Evolutionary conservation across 1,284 basidiomycete genomes (phyloP).

Genomic region (Grifola frondosa): DNA sequence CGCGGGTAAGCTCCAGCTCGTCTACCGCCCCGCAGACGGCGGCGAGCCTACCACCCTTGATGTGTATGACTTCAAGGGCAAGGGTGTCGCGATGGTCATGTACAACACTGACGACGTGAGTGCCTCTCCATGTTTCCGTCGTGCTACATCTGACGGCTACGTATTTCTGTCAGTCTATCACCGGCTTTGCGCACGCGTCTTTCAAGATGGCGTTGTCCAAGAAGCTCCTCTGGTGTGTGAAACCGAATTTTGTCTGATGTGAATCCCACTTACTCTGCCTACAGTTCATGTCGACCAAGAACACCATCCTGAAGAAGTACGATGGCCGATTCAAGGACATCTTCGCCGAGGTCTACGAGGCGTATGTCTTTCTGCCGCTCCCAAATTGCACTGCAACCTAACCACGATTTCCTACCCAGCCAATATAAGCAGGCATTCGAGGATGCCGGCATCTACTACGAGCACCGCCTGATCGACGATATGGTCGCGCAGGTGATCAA

Average conservation of each 20-base stretch:
- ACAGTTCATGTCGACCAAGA: conserved; percentile 97
- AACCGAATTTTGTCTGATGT: not conserved
- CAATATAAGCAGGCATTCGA: conserved; percentile 87
- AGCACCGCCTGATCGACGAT: conserved; percentile 91
- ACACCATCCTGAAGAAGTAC: conserved; percentile 95
- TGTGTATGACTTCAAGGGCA: conserved; percentile 89
- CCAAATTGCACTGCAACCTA: not conserved
- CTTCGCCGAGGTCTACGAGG: conserved; percentile 92
- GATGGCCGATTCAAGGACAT: conserved; percentile 99
- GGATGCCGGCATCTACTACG: conserved; percentile 87
- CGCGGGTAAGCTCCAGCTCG: conserved; percentile 86
- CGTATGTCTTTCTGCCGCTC: conserved; percentile 40
- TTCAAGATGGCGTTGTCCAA: conserved; percentile 99
- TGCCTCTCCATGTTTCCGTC: not conserved
- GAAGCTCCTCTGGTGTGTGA: conserved; percentile 81
- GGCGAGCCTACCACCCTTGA: conserved; percentile 64
- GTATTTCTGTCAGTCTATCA: conserved; percentile 67
- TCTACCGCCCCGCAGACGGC: conserved; percentile 80
- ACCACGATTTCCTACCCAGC: conserved; percentile 29
- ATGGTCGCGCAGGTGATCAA: conserved; percentile 99
- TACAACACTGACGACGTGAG: conserved; percentile 91
- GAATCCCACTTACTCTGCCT: not conserved
- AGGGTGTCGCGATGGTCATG: conserved; percentile 90
- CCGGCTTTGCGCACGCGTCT: conserved; percentile 93
- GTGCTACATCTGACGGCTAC: not conserved